Evolutionary conservation across 2,329 filamentous ascomycete species (phyloP).

Genomic region (Lachnellula suecica): DNA sequence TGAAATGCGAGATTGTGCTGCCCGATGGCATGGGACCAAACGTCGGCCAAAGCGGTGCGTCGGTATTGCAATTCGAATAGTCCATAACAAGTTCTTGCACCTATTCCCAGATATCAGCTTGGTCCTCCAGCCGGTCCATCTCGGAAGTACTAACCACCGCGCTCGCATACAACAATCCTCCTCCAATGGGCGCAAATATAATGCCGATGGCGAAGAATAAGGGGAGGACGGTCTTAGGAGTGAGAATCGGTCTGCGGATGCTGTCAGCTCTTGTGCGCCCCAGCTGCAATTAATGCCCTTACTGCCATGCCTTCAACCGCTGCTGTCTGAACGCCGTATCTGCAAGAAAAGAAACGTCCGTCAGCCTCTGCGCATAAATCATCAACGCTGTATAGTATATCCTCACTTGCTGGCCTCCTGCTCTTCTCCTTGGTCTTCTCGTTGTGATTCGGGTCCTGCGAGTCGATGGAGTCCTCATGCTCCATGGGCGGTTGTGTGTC

Average conservation of each 20-base stretch:
- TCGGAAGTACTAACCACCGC: conserved; percentile 56
- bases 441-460: conserved; percentile 52
- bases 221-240: conserved; percentile 88
- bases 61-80: conserved; percentile 73
- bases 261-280: conserved; percentile 20
- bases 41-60: conserved; percentile 47
- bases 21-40: conserved; percentile 50
- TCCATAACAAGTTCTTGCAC: conserved; percentile 90
- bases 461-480: conserved; percentile 50
- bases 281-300: conserved; percentile 38
- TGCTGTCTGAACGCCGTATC: conserved; percentile 97
- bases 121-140: background rate
- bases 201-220: conserved; percentile 89
- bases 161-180: conserved; percentile 82
- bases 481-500: conserved; percentile 25
- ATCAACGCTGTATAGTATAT: conserved; percentile 7
- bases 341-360: conserved; percentile 36
- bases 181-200: conserved; percentile 92
- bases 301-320: conserved; percentile 98
- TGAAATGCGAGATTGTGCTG: conserved; percentile 60
- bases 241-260: conserved; percentile 76
- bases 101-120: conserved; percentile 42
- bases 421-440: conserved; percentile 81
- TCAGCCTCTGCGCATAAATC: conserved; percentile 22
- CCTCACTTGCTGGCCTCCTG: conserved; percentile 83